Base-by-base conservation (phyloP, 805 yeast species). In the Candida easanensis region DNA sequence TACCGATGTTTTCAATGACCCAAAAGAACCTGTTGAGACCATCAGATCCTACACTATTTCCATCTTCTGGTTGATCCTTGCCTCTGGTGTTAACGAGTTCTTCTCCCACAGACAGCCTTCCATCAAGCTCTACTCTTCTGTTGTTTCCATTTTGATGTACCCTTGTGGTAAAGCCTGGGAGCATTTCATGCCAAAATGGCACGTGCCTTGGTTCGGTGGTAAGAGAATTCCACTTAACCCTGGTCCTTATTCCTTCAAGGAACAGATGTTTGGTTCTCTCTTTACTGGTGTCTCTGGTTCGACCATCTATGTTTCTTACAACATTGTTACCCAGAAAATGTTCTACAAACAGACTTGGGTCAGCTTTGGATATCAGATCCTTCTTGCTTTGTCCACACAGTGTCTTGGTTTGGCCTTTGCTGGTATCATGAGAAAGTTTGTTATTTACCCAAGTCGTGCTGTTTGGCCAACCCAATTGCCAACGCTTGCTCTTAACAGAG, bases 361-460 rank as follows among this genome's bases (percentile, higher is more conserved):
- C 10, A 44, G 49, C 13, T 70, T 76, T 58, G 75, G 79, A 1
- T 83, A 71, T 58, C 82, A 79, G 60, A 51, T 80, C 13, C 51
- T 79, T 27, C 64, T 82, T 25, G 63, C 76, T 1, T 49, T 80
- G 4, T 70, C 83, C 3, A 70, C 85, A 2, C 82, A 80, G 56
- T 77, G 76, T 48, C 62, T 82, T 51, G 89, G 88, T 20, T 76
- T 79, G 54, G 82, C 85, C 1, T 73, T 82, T 57, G 86, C 88
- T 5, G 82, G 84, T 38, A 54, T 82, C 18, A 70, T 80, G 70
- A 71, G 84, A 54, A 73, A 76, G 46, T 74, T 82, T 23, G 71
- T 70, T 3, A 71, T 80, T 8, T 78, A 77, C 52, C 80, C 80
- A 13, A 62, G 64, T 5, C 61, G 68, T 41, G 67, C 79, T 10